Percentiles rank a stretch among this genome's conserved stretches.
phyloP scores from a whole-genome alignment of 306 rosid species.

The Gastrolobium villosum region DNA sequence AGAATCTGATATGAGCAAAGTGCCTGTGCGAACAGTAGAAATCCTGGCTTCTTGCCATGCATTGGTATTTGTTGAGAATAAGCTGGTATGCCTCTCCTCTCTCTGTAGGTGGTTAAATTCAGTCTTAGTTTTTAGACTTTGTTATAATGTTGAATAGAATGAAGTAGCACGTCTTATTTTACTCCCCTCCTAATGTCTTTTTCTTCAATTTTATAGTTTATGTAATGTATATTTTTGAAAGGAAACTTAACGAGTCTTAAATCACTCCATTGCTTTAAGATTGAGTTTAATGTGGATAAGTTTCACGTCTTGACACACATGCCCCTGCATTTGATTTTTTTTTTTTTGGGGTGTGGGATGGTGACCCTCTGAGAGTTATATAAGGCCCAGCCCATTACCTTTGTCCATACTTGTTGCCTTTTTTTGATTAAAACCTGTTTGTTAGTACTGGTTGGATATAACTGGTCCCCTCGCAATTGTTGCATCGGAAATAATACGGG shows the following conservation, averaged over 20 bases:
- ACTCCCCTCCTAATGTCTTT: background rate
- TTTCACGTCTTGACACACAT: background rate
- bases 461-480: background rate
- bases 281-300: slow-evolving; percentile 7
- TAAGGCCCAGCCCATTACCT: too few species aligned
- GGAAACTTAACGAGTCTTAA: slow-evolving; percentile 7
- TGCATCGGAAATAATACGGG: background rate
- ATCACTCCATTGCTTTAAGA: background rate
- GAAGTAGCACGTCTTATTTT: background rate
- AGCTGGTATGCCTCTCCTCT: slow-evolving; percentile 71
- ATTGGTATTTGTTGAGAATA: slow-evolving; percentile 95
- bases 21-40: slow-evolving; percentile 80
- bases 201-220: slow-evolving; percentile 23
- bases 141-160: slow-evolving; percentile 20
- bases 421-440: too few species aligned
- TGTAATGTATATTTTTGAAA: slow-evolving; percentile 27
- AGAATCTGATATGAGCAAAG: slow-evolving; percentile 76
- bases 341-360: too few species aligned
- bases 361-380: too few species aligned
- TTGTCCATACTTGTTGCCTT: too few species aligned
- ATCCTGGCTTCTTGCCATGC: slow-evolving; percentile 99
- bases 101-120: slow-evolving; percentile 18
- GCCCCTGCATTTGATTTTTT: too few species aligned
- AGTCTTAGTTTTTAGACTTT: slow-evolving; percentile 12
- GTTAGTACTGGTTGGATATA: too few species aligned